Evolutionary conservation across 129 eudicot genomes (phyloP).

Genomic region (Solidago caesia): DNA sequence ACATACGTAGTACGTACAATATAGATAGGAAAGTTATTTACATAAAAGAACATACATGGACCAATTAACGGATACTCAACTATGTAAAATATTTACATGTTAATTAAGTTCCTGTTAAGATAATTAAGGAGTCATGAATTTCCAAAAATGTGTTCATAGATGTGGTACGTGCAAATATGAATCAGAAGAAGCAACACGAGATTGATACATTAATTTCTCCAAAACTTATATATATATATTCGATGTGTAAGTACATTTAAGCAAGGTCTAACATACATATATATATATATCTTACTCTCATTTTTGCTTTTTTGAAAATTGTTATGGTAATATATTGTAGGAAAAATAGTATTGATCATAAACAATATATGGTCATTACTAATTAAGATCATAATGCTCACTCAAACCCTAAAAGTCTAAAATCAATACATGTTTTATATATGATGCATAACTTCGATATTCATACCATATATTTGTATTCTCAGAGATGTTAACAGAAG

Average conservation of each 20-base stretch:
- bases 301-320: not conserved
- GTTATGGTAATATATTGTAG: slow-evolving; percentile 9
- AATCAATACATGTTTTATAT: not conserved
- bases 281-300: not conserved
- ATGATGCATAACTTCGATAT: not conserved
- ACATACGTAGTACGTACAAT: no score
- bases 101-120: no score
- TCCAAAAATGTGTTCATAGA: no score
- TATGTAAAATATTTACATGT: no score
- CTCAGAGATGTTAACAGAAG: slow-evolving; percentile 25
- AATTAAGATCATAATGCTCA: not conserved
- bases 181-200: no score
- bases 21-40: no score
- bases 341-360: slow-evolving; percentile 19
- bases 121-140: no score
- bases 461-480: slow-evolving; percentile 23
- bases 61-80: no score
- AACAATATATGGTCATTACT: slow-evolving; percentile 7
- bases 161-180: no score
- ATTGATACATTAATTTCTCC: no score
- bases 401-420: slow-evolving; percentile 21
- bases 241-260: slow-evolving; percentile 13
- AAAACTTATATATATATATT: not conserved
- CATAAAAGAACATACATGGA: no score
- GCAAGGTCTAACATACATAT: slow-evolving; percentile 19